These are phyloP conservation scores for Fusarium sterilihyphosum DNA, from an alignment of 2,329 filamentous ascomycete species.

Conservation along the genomic window DNA sequence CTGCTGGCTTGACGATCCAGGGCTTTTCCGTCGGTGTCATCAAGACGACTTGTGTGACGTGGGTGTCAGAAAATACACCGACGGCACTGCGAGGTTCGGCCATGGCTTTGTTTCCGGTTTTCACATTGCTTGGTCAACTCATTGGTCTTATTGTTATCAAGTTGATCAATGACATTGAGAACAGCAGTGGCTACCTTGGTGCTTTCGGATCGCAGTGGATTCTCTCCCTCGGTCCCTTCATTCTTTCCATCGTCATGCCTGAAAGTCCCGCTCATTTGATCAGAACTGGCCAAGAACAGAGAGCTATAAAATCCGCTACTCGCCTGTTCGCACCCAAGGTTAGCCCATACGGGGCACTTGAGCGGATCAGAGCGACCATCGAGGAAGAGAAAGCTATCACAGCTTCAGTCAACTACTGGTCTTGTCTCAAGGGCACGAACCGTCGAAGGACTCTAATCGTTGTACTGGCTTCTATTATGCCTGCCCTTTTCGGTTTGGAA, in stretches of 20 bases:
- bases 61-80: conserved; percentile 53
- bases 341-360: conserved; percentile 21
- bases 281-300: conserved; percentile 22
- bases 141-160: conserved; percentile 39
- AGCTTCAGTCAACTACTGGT: conserved; percentile 49
- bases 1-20: conserved; percentile 40
- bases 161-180: conserved; percentile 32
- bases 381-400: conserved; percentile 50
- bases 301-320: conserved; percentile 29
- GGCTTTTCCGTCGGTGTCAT: conserved; percentile 42
- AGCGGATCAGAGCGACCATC: conserved; percentile 47
- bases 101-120: conserved; percentile 44
- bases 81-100: conserved; percentile 41
- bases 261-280: conserved; percentile 43
- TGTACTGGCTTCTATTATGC: conserved; percentile 52
- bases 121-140: conserved; percentile 42
- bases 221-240: conserved; percentile 31
- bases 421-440: conserved; percentile 55
- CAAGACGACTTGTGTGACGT: conserved; percentile 41
- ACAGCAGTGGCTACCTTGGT: conserved; percentile 35
- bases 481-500: conserved; percentile 55
- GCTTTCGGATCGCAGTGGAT: conserved; percentile 43
- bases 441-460: conserved; percentile 51
- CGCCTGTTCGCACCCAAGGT: conserved; percentile 35
- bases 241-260: conserved; percentile 40